Base-by-base conservation (phyloP, 192 early-diverging fungal species). In the Entomortierella parvispora region DNA sequence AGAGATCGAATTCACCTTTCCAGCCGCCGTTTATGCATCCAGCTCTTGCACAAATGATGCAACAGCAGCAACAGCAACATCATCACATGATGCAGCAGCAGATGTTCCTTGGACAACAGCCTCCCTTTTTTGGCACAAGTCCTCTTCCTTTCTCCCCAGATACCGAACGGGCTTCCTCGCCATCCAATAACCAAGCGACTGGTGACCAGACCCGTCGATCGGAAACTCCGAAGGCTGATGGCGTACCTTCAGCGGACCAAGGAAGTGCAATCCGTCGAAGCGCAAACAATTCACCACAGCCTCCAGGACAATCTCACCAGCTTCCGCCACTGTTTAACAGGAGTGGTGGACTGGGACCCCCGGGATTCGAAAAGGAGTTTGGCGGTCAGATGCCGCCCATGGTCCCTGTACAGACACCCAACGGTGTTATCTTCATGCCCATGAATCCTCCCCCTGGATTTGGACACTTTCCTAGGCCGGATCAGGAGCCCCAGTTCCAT, bases 1-100 rank as follows among this genome's bases (percentile, higher is more conserved):
- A 49, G 47, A 20, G 18, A 23, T 49, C 22, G 18, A 18, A 56
- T 28, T 58, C 61, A 10, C 68, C 58, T 11, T 57, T 64, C 32
- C 61, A 50, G 25, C 47, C 60, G 8, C 58, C 57, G 3, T 71
- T 64, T 22, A 64, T 71, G 61, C 69, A 71, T 51, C 69, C 61
- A 14, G 48, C 56, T 34, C 17, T 71, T 60, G 53, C 57, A 9
- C 69, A 58, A 8, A 31, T 71, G 29, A 71, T 71, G 69, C 69
- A 68, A 11, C 62, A 65, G 32, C 29, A 23, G 3, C 70, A 64
- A n/a, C 23, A 62, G 43, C 61, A 64, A 22, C 47, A 49, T 15
- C 65, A 58, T 44, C 69, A 71, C 44, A 28, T 58, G 60, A 26
- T 47, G 32, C 53, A 44, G 0, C 69, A 71, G n/a, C 69, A 56